Evolutionary conservation across 192 early-diverging fungal genomes (phyloP).

Genomic region (Backusella morwellensis): DNA sequence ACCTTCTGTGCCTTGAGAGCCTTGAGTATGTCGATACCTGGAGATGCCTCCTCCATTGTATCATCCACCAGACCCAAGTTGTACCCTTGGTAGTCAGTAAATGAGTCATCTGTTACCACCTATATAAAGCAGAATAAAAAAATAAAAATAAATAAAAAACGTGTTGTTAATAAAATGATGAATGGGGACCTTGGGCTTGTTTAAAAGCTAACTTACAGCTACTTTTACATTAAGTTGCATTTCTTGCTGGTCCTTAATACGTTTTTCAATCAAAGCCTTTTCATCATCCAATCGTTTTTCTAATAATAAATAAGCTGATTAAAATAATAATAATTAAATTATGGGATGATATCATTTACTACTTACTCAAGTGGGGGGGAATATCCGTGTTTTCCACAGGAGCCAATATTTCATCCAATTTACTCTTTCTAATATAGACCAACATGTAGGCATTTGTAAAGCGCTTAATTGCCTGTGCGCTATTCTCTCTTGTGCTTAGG

Average conservation of each 20-base stretch:
- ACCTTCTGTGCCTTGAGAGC: constrained; percentile 12
- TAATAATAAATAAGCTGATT: background rate
- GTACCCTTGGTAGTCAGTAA: constrained; percentile 75
- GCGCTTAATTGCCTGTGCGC: constrained; percentile 62
- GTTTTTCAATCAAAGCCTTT: constrained; percentile 55
- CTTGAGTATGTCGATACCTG: constrained; percentile 21
- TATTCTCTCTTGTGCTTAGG: constrained; percentile 7
- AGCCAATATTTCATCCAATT: constrained; percentile 69
- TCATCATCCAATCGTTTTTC: constrained; percentile 61
- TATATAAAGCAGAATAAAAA: constrained; percentile 15
- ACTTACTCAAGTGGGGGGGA: constrained; percentile 74
- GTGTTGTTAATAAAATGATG: background rate
- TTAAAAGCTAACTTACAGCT: constrained; percentile 40
- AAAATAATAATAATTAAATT: constrained; percentile 17
- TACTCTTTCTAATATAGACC: constrained; percentile 87
- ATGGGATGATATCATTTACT: background rate
- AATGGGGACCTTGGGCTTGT: background rate
- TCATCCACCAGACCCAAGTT: constrained; percentile 81
- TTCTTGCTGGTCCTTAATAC: constrained; percentile 70
- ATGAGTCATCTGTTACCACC: constrained; percentile 68
- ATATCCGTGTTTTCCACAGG: constrained; percentile 66
- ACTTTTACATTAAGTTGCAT: constrained; percentile 65
- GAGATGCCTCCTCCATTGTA: background rate
- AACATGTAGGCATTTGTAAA: constrained; percentile 99
- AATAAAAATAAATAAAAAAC: background rate